Evolutionary conservation across 257 asterid genomes (phyloP).

Genomic region (Solanum tarapatanum): DNA sequence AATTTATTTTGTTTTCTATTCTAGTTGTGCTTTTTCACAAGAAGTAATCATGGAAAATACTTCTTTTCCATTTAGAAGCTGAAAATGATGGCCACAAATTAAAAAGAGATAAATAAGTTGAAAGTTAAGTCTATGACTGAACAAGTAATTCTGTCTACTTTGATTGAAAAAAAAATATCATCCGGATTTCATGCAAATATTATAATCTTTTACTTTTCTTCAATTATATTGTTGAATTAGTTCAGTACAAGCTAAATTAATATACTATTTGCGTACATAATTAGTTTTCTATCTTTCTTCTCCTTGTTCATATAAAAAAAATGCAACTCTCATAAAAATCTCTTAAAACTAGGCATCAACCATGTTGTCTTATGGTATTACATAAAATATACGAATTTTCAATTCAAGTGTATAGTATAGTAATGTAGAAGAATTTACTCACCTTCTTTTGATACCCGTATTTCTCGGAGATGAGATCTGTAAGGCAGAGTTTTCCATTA

Average conservation of each 20-base stretch:
- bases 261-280: not conserved
- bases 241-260: not conserved
- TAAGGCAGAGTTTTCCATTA: constrained; percentile 32
- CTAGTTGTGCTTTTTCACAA: not conserved
- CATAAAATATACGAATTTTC: constrained; percentile 13
- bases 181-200: not conserved
- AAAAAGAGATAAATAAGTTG: not conserved
- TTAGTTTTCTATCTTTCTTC: not conserved
- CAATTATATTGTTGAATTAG: not conserved
- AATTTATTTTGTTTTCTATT: not conserved
- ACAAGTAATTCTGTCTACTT: not conserved
- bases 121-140: not conserved
- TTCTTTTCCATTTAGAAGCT: not conserved
- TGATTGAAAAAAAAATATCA: not conserved
- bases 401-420: not conserved
- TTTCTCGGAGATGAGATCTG: constrained; percentile 97
- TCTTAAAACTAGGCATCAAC: not conserved
- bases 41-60: not conserved
- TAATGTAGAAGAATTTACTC: not conserved
- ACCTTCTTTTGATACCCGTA: constrained; percentile 93
- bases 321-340: not conserved
- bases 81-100: not conserved
- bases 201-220: not conserved
- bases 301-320: not conserved
- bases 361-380: not conserved